Base-by-base conservation (phyloP, 345 rosid species). In the Arabis hirsuta region DNA sequence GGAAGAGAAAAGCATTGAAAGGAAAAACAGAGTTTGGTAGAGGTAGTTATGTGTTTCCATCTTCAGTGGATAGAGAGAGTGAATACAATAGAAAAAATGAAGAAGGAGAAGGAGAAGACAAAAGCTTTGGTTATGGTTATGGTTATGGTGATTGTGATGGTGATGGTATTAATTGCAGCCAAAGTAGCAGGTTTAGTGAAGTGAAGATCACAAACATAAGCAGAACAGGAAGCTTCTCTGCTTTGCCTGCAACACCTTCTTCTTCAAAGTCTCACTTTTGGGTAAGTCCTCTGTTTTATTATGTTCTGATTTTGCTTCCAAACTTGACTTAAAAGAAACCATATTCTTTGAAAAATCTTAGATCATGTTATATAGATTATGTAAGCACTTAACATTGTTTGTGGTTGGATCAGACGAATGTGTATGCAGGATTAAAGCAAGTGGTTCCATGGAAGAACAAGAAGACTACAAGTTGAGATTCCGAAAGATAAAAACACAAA, bases 391-490 rank as follows among this genome's bases (percentile, higher is more conserved):
- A 57, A 31, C 16, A 45, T 22, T 31, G 11, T 55, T 63, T 76
- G 44, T 70, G 20, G 46, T 65, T 72, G 72, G 69, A 71, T 77
- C 87, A 92, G 98, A 83, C 81, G 11, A 79, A 78, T 52, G 67
- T 92, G 69, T 90, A 75, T 56, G 87, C 82, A 55, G 87, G 98
- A 26, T 67, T 90, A 74, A 92, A 85, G 82, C 88, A 84, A 50
- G 92, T 78, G 69, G 83, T 85, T 67, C 87, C 87, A 42, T 84
- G 93, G 96, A 86, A 71, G 81, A 73, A 76, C 67, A 81, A 74
- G 73, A 86, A 81, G 76, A 64, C 61, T 57, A 71, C 72, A 57
- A 38, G 12, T 76, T 64, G 27, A 76, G 71, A 24, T 22, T 67
- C 32, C 56, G 13, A 32, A 65, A 65, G 34, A 26, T n/a, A 50